phyloP scores from a whole-genome alignment of 2,329 filamentous ascomycete genomes.

The Colletotrichum aenigma region DNA sequence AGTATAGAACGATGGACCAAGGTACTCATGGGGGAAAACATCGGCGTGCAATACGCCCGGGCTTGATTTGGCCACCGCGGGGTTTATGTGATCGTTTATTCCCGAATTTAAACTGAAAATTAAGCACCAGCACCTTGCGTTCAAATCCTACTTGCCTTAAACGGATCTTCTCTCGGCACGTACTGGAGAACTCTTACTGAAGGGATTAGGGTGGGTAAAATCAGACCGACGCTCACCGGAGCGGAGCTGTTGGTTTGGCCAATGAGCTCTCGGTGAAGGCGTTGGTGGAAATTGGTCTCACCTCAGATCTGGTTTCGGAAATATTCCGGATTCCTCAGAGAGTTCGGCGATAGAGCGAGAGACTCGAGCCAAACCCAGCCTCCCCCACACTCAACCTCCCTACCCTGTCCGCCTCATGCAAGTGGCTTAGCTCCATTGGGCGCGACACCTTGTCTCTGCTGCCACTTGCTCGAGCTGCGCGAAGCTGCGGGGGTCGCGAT shows the following conservation, averaged over 20 bases:
- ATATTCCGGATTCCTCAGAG: background rate
- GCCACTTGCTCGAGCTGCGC: background rate
- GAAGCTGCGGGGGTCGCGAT: slow-evolving; percentile 11
- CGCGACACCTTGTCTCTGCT: slow-evolving; percentile 1
- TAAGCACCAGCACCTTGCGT: background rate
- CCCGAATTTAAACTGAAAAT: too few relatives aligned
- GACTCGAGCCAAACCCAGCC: background rate
- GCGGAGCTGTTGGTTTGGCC: background rate
- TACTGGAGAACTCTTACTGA: background rate
- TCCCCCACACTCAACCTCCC: slow-evolving; percentile 11
- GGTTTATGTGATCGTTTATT: too few relatives aligned
- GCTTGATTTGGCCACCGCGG: too few relatives aligned
- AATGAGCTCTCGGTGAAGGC: background rate
- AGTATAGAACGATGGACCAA: background rate
- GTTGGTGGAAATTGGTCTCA: background rate
- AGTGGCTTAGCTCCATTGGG: slow-evolving; percentile 3
- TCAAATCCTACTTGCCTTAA: background rate
- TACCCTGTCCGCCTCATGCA: slow-evolving; percentile 15
- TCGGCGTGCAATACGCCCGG: background rate
- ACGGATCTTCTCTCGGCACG: too few relatives aligned
- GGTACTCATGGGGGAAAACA: background rate
- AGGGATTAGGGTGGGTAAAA: background rate
- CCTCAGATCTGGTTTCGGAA: background rate
- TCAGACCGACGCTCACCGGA: background rate
- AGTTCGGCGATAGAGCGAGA: background rate